Percentiles rank a stretch among this genome's conserved stretches.
Conservation (phyloP, 176 grass and related monocot genomes). For the Rhynchospora breviuscula region DNA sequence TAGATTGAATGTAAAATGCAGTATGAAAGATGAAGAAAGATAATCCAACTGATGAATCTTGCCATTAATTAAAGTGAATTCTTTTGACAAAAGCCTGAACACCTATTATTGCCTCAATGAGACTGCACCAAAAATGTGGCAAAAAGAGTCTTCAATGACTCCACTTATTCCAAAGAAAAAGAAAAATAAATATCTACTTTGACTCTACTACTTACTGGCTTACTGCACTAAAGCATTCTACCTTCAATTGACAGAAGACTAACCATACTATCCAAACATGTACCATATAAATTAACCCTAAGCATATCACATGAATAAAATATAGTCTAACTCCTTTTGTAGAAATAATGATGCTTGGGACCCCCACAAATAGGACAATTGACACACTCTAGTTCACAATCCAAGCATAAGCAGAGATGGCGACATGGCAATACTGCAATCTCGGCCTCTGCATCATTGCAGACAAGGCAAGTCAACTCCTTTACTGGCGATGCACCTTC, state of each 20-base stretch:
- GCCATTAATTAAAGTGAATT: too few species aligned
- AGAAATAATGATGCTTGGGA: background rate
- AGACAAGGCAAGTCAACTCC: background rate
- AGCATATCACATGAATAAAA: too few species aligned
- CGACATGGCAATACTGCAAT: background rate
- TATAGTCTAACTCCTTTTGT: too few species aligned
- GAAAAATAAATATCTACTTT: background rate
- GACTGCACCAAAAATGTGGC: too few species aligned
- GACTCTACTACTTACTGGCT: background rate
- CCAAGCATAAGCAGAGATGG: background rate
- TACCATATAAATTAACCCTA: too few species aligned
- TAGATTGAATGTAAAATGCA: too few species aligned
- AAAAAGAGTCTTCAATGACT: too few species aligned
- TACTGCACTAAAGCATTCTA: too few species aligned
- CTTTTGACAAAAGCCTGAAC: too few species aligned
- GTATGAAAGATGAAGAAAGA: background rate
- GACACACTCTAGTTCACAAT: background rate
- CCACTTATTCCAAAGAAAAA: background rate
- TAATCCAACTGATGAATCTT: too few species aligned
- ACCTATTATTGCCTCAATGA: too few species aligned
- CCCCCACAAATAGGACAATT: background rate
- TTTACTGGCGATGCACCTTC: background rate
- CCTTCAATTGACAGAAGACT: background rate
- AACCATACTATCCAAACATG: too few species aligned
- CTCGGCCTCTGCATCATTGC: background rate